A percentile compares a stretch with the other conserved stretches of the same genome.
These are phyloP conservation scores for Gaultheria prostrata DNA, from an alignment of 148 eudicot species.

Conservation along the genomic window DNA sequence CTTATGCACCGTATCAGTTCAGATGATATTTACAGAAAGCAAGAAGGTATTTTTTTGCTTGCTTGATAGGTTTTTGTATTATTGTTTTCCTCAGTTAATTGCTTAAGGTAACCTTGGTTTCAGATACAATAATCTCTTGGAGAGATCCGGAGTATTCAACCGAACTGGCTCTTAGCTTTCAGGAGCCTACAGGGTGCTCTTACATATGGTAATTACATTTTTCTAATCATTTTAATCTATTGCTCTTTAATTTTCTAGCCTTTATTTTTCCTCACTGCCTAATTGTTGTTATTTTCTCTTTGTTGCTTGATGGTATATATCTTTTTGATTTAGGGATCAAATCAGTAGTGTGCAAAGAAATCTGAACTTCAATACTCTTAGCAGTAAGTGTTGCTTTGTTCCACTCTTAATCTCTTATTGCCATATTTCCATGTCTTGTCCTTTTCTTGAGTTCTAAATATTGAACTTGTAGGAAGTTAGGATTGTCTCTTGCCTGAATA, in stretches of 20 bases:
- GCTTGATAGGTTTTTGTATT: background rate
- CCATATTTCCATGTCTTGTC: background rate
- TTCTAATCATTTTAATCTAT: background rate
- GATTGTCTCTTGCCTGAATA: background rate
- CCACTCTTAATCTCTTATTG: background rate
- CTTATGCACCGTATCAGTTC: slow-evolving; percentile 73
- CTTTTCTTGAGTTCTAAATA: background rate
- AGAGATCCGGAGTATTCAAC: slow-evolving; percentile 84
- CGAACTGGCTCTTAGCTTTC: slow-evolving; percentile 96
- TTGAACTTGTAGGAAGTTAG: background rate
- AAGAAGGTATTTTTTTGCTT: slow-evolving; percentile 64
- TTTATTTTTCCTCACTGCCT: background rate
- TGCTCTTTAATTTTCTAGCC: slow-evolving; percentile 13
- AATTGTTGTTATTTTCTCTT: background rate
- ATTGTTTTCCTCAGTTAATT: background rate
- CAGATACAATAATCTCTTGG: slow-evolving; percentile 99
- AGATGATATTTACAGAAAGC: slow-evolving; percentile 87
- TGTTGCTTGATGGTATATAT: slow-evolving; percentile 2
- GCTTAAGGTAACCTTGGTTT: background rate
- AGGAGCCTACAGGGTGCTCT: slow-evolving; percentile 85
- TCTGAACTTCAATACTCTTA: slow-evolving; percentile 58
- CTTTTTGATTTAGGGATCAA: slow-evolving; percentile 69
- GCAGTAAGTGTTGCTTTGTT: slow-evolving; percentile 54
- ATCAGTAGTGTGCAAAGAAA: slow-evolving; percentile 77
- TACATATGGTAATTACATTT: slow-evolving; percentile 61